A percentile compares a stretch with the other conserved stretches of the same genome.
phyloP scores from a whole-genome alignment of 2,329 filamentous ascomycete genomes.

The Tolypocladium album region DNA sequence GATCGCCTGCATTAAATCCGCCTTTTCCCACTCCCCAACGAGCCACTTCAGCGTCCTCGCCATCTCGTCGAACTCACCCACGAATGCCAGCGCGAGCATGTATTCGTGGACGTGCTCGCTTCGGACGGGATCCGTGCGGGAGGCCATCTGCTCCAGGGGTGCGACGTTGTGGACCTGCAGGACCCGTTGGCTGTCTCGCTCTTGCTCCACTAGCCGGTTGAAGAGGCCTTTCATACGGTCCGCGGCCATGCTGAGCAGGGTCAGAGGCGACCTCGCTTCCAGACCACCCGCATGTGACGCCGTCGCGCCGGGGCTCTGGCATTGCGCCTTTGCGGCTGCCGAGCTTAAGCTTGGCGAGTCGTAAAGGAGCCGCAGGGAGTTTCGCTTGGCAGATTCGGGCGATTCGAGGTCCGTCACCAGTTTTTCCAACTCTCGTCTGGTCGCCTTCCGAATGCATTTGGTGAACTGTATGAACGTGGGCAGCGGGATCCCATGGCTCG shows the following conservation, averaged over 20 bases:
- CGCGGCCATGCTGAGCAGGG: slow-evolving; percentile 10
- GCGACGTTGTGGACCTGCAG: slow-evolving; percentile 12
- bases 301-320: neutral
- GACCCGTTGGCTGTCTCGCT: slow-evolving; percentile 10
- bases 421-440: slow-evolving; percentile 11
- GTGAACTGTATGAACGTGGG: slow-evolving; percentile 10
- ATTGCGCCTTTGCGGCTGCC: neutral
- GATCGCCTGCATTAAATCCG: slow-evolving; percentile 23
- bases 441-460: slow-evolving; percentile 11
- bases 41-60: slow-evolving; percentile 49
- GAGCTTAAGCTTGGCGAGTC: neutral
- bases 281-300: neutral
- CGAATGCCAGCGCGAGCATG: slow-evolving; percentile 49
- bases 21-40: slow-evolving; percentile 30
- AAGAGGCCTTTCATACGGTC: slow-evolving; percentile 16
- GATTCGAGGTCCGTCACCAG: slow-evolving; percentile 9
- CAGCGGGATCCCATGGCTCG: slow-evolving; percentile 10
- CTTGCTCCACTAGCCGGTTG: slow-evolving; percentile 12
- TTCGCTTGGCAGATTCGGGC: slow-evolving; percentile 2
- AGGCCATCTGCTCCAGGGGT: slow-evolving; percentile 20
- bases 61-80: slow-evolving; percentile 50
- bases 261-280: neutral
- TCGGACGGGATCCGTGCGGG: slow-evolving; percentile 20
- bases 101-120: slow-evolving; percentile 41
- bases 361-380: slow-evolving; percentile 2